A percentile compares a stretch with the other conserved stretches of the same genome.
Evolutionary conservation across 139 green algal species (phyloP).

Genomic region (Astrephomene gubernaculifera): DNA sequence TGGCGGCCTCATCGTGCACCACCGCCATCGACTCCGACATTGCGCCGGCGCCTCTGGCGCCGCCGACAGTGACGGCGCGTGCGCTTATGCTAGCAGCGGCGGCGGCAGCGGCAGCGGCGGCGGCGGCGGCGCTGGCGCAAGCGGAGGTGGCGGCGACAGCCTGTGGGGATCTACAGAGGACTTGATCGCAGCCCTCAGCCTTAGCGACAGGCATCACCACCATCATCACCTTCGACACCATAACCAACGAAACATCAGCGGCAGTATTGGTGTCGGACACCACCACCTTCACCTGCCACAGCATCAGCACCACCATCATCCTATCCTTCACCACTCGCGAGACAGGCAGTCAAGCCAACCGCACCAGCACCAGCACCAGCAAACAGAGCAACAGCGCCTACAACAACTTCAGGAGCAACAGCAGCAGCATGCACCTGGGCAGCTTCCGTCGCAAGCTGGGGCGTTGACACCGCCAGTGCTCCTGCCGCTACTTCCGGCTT

Average conservation of each 20-base stretch:
- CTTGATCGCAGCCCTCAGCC: not conserved
- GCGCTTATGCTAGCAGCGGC: no score
- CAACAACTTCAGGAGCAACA: not conserved
- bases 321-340: not conserved
- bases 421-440: not conserved
- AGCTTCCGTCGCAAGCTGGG: not conserved
- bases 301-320: not conserved
- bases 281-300: not conserved
- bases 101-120: not conserved
- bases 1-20: no score
- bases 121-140: not conserved
- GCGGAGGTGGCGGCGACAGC: no score
- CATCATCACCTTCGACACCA: not conserved
- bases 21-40: no score
- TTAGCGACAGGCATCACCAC: constrained; percentile 2
- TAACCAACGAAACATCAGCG: no score
- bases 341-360: not conserved
- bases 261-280: no score
- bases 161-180: constrained; percentile 23
- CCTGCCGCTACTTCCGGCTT: no score
- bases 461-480: no score
- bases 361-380: not conserved
- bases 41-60: not conserved
- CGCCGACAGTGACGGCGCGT: not conserved
- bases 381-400: no score